Conservation (phyloP, 2,329 filamentous ascomycete genomes). For the Colletotrichum siamense region DNA sequence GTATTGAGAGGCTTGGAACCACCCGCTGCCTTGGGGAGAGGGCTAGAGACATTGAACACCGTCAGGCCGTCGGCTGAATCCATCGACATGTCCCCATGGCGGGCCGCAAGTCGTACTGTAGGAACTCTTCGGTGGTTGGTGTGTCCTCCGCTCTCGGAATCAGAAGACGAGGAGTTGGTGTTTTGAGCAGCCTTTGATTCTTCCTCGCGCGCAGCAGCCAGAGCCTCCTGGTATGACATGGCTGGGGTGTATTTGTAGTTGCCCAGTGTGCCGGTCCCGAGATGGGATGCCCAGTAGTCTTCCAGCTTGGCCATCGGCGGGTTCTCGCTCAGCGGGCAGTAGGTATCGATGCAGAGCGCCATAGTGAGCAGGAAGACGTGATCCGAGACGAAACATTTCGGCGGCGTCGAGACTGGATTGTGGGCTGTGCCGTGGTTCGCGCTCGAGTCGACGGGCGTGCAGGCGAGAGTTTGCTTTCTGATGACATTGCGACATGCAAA, state of each 20-base stretch:
- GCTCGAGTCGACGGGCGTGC: conserved; percentile 17
- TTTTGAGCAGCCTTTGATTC: conserved; percentile 19
- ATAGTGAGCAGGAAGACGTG: conserved; percentile 29
- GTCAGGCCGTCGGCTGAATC: not conserved
- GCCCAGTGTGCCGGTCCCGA: conserved; percentile 7
- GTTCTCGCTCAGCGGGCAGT: conserved; percentile 16
- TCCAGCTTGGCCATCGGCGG: not conserved
- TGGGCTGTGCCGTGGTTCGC: not conserved
- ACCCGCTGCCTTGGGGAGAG: conserved; percentile 29
- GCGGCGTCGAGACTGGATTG: conserved; percentile 25
- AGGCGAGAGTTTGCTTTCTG: conserved; percentile 27
- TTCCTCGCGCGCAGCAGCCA: conserved; percentile 21
- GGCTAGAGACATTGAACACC: conserved; percentile 32
- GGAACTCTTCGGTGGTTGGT: not conserved
- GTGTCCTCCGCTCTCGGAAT: not conserved
- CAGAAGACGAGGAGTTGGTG: not conserved
- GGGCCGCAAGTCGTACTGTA: not conserved
- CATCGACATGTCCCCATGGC: conserved; percentile 16
- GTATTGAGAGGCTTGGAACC: conserved; percentile 19
- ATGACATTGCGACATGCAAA: conserved; percentile 30
- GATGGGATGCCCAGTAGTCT: conserved; percentile 3
- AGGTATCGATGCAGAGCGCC: conserved; percentile 31
- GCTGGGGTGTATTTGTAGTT: conserved; percentile 13
- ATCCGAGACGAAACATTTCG: conserved; percentile 30
- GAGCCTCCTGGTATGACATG: conserved; percentile 2